Conservation (phyloP, 2,329 filamentous ascomycete genomes). For the Truncatella angustata region DNA sequence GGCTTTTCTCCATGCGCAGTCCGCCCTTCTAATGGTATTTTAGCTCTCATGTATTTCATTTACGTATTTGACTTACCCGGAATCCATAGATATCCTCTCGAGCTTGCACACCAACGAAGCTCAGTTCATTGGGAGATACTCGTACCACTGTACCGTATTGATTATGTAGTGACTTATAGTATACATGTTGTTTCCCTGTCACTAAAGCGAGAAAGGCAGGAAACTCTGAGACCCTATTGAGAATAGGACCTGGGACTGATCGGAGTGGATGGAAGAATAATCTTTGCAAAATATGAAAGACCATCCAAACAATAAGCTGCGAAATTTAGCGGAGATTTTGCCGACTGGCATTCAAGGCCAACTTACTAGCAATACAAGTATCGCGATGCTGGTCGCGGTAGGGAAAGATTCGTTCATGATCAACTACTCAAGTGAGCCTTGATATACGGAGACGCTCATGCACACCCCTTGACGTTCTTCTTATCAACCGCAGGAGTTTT, state of each 20-base stretch:
- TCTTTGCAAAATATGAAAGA: conserved; percentile 11
- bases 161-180: conserved; percentile 23
- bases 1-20: conserved; percentile 26
- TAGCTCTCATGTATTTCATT: neutral
- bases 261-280: conserved; percentile 22
- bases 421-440: no score
- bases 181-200: conserved; percentile 22
- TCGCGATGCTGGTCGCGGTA: neutral
- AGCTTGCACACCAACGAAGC: conserved; percentile 23
- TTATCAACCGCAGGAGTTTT: no score
- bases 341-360: neutral
- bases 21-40: conserved; percentile 12
- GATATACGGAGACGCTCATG: no score
- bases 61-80: conserved; percentile 16
- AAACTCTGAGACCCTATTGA: conserved; percentile 21
- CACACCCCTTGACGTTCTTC: no score
- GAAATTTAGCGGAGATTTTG: neutral
- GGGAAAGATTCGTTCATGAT: neutral
- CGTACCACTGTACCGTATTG: conserved; percentile 26
- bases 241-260: conserved; percentile 22
- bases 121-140: conserved; percentile 26
- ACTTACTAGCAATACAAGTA: neutral
- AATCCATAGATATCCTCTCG: conserved; percentile 28
- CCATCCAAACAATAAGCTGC: neutral
- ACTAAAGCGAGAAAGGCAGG: conserved; percentile 20